Evolutionary conservation across 306 rosid species (phyloP).

Genomic region (Rosa persica): DNA sequence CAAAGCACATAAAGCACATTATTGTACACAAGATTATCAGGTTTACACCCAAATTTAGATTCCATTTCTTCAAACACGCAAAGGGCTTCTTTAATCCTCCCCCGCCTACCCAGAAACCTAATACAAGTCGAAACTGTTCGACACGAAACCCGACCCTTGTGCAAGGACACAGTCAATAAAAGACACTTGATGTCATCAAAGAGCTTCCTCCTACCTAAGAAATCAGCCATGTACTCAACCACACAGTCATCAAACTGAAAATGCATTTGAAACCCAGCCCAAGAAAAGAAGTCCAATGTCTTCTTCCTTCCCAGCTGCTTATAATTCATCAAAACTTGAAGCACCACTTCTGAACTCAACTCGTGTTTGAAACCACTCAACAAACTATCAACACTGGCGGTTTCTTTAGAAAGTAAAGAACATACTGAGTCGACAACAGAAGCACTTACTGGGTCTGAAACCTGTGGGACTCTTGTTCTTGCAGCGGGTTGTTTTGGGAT

Average conservation of each 20-base stretch:
- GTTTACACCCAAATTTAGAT: constrained; percentile 50
- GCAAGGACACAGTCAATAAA: constrained; percentile 44
- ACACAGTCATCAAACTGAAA: constrained; percentile 55
- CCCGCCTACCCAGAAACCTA: constrained; percentile 70
- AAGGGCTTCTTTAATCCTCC: constrained; percentile 57
- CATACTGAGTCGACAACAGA: constrained; percentile 29
- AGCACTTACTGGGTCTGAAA: constrained; percentile 20
- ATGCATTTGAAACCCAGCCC: constrained; percentile 62
- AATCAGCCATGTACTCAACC: constrained; percentile 72
- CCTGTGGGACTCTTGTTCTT: constrained; percentile 21
- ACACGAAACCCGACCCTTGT: constrained; percentile 45
- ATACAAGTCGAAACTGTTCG: constrained; percentile 61
- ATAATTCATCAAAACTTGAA: constrained; percentile 52
- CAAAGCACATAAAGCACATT: constrained; percentile 73
- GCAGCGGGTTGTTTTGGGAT: constrained; percentile 25
- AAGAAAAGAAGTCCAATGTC: constrained; percentile 62
- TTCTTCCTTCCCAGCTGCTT: constrained; percentile 57
- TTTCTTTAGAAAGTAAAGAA: constrained; percentile 41
- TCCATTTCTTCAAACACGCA: constrained; percentile 66
- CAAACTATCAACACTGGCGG: constrained; percentile 30
- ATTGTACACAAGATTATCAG: constrained; percentile 65
- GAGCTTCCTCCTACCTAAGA: constrained; percentile 70
- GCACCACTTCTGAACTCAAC: constrained; percentile 50
- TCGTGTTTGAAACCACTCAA: constrained; percentile 31
- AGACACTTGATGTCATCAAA: constrained; percentile 75